phyloP scores from a whole-genome alignment of 345 rosid genomes.

The Camelina neglecta region DNA sequence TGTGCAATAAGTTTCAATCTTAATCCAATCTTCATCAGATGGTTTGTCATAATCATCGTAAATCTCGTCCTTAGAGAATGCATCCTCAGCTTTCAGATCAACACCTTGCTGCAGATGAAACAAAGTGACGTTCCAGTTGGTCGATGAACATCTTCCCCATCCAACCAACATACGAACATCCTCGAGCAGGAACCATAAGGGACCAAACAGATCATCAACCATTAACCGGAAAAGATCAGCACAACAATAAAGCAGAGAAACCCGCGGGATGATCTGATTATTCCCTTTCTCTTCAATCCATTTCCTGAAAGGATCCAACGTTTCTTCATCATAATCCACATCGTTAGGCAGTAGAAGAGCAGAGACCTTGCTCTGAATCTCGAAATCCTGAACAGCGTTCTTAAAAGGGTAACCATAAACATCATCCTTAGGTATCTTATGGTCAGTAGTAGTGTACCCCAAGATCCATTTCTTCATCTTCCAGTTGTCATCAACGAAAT shows the following conservation, averaged over 20 bases:
- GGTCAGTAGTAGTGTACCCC: neutral
- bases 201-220: neutral
- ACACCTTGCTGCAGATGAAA: conserved; percentile 20
- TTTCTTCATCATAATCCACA: conserved; percentile 18
- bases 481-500: conserved; percentile 41
- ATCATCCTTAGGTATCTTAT: neutral
- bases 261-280: neutral
- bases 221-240: conserved; percentile 38
- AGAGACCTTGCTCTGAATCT: conserved; percentile 30
- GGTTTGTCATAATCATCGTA: conserved; percentile 33
- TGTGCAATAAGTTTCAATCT: conserved; percentile 30
- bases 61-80: conserved; percentile 33
- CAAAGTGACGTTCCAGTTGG: conserved; percentile 24
- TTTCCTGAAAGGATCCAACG: conserved; percentile 23
- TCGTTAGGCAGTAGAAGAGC: conserved; percentile 13
- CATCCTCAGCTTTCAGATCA: conserved; percentile 28
- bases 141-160: conserved; percentile 23
- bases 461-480: conserved; percentile 26
- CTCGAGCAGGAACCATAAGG: neutral
- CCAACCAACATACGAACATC: conserved; percentile 32
- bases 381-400: conserved; percentile 24
- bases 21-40: conserved; percentile 35
- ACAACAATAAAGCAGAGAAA: conserved; percentile 19
- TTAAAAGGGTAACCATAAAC: neutral
- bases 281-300: conserved; percentile 16